Conservation (phyloP, 257 asterid species). For the Phtheirospermum japonicum region DNA sequence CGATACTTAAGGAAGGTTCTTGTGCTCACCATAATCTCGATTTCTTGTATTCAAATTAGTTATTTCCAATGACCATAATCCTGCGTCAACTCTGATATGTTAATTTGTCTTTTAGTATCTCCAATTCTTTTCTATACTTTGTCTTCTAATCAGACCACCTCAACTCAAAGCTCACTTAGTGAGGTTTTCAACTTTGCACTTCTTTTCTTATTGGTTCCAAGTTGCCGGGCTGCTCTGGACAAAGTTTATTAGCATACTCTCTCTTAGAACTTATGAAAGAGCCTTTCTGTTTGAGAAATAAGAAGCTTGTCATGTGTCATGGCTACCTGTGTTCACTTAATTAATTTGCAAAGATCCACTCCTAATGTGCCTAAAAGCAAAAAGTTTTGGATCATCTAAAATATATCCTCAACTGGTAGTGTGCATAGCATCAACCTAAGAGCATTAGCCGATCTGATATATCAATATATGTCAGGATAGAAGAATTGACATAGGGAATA, state of each 20-base stretch:
- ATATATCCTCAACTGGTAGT: background rate
- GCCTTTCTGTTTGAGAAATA: background rate
- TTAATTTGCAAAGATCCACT: background rate
- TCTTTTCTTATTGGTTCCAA: background rate
- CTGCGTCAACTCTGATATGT: slow-evolving; percentile 11
- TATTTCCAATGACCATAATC: slow-evolving; percentile 16
- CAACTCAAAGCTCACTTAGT: background rate
- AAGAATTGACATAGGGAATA: background rate
- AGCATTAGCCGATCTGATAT: background rate
- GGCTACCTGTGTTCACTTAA: background rate
- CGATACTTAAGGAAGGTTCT: slow-evolving; percentile 15
- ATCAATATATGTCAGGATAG: background rate
- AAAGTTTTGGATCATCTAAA: no score
- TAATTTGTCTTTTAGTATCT: slow-evolving; percentile 4
- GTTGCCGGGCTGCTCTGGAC: background rate
- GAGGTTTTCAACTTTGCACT: background rate
- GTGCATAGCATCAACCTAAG: background rate
- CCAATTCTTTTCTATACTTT: slow-evolving; percentile 8
- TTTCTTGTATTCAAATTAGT: slow-evolving; percentile 8
- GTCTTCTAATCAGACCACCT: slow-evolving; percentile 7
- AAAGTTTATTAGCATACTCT: background rate
- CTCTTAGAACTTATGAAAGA: background rate
- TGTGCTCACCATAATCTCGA: slow-evolving; percentile 10
- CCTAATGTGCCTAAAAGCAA: background rate
- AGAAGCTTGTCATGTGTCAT: background rate